These are phyloP conservation scores for Fraxinus floribunda DNA, from an alignment of 305 asterid species.

Conservation along the genomic window DNA sequence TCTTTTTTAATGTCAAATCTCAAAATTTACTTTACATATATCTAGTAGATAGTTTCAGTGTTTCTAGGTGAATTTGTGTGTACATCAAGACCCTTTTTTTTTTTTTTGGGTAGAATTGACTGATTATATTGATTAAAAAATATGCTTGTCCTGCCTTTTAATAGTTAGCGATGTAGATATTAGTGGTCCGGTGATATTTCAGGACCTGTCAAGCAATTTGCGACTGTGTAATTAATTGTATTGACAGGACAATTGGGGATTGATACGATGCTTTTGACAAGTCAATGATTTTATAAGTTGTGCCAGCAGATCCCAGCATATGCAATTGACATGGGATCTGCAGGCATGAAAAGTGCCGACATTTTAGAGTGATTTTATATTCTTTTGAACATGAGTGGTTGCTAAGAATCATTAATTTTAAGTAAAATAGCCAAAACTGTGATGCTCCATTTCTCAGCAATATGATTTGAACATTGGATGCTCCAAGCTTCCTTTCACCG, in stretches of 20 bases:
- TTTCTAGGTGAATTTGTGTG: neutral
- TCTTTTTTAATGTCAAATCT: slow-evolving; percentile 17
- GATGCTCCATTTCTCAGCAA: neutral
- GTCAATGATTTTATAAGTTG: neutral
- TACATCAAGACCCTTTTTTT: neutral
- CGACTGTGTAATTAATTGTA: neutral
- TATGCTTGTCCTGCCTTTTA: neutral
- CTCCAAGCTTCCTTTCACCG: neutral
- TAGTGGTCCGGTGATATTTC: neutral
- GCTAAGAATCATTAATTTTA: neutral
- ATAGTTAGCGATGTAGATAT: neutral
- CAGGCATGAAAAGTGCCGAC: neutral
- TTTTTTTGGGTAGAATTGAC: neutral
- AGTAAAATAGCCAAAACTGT: neutral
- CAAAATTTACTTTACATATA: neutral
- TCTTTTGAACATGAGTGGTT: neutral
- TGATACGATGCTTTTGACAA: neutral
- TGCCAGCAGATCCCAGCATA: neutral
- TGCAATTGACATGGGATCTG: neutral
- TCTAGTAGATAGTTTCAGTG: neutral
- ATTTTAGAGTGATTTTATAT: neutral
- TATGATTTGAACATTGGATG: neutral
- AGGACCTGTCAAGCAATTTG: neutral
- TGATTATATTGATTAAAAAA: neutral
- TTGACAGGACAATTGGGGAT: neutral